Base-by-base conservation (phyloP, 768 basidiomycete species). In the Cantharellus cinnabarinus region DNA sequence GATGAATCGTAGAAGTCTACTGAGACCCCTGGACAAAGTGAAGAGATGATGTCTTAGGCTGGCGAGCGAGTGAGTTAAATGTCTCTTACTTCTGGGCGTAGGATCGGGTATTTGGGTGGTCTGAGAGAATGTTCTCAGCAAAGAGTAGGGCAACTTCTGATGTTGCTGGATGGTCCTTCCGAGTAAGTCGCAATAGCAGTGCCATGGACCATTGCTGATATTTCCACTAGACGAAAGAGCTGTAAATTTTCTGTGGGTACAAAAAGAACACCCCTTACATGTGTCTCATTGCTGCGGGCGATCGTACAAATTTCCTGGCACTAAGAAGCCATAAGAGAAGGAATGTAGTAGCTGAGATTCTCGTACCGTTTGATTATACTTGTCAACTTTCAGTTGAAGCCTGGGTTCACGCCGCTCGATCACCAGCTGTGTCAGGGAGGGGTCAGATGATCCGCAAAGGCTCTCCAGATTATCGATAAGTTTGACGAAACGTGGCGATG, bases 181-280 rank as follows among this genome's bases (percentile, higher is more conserved):
- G 76, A 58, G 87, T 71, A 39, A 87, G 72, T 42, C 76, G 73
- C 39, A 71, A 72, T 51, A 88, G 67, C 65, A 85, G 82, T 41
- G 75, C 76, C 39, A 74, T 68, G 4, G 85, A 82, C 64, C 80
- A 80, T 73, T 87, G 81, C 0, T 81, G 74, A 68, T 89, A 89
- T 71, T 85, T 75, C 86, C 86, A 89, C 86, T 89, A 63, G n/a
- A 65, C 60, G 60, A 39, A 29, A 29, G 20, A 29, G 20, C 20
- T 29, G 20, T 29, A 29, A 29, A 29, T 29, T 29, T 29, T 29
- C 20, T 29, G 20, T 29, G 20, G 20, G 20, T 29, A 29, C 20
- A 29, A 29, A 29, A 29, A 29, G 20, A 29, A 29, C 20, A 29
- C 20, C 20, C 20, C 20, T 29, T 29, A 29, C 20, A 29, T 29